A percentile compares a stretch with the other conserved stretches of the same genome.
Conservation (phyloP, 192 early-diverging fungal genomes). For the Coemansia umbellata region DNA sequence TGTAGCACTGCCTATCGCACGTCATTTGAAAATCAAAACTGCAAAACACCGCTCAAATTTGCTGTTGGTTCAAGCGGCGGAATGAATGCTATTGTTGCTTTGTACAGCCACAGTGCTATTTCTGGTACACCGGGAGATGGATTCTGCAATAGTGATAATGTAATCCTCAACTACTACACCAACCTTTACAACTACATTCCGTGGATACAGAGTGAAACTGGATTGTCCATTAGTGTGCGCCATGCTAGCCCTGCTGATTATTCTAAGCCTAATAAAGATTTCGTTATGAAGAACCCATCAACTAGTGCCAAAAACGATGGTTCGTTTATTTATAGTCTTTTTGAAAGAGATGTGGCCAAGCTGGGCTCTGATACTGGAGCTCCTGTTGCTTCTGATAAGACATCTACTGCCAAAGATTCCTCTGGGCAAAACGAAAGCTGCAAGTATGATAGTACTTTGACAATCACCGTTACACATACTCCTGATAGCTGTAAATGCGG, state of each 20-base stretch:
- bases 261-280: neutral
- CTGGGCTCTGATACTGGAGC: neutral
- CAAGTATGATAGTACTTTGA: no score
- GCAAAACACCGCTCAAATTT: constrained; percentile 16
- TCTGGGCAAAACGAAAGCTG: no score
- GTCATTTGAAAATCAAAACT: constrained; percentile 3
- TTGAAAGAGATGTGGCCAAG: neutral
- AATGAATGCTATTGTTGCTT: neutral
- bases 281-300: neutral
- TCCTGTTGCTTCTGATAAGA: no score
- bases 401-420: no score
- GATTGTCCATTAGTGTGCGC: neutral
- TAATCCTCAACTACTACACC: constrained; percentile 29
- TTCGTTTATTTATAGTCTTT: neutral
- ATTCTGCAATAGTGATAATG: neutral
- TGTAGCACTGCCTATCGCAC: constrained; percentile 11
- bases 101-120: constrained; percentile 26
- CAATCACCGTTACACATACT: no score
- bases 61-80: constrained; percentile 2
- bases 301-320: constrained; percentile 2
- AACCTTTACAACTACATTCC: constrained; percentile 23
- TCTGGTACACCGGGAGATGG: constrained; percentile 5
- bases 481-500: no score
- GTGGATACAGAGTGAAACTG: constrained; percentile 2
- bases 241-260: neutral